A percentile compares a stretch with the other conserved stretches of the same genome.
phyloP scores from a whole-genome alignment of 495 filamentous ascomycete genomes.

The Aspergillus bridgeri region DNA sequence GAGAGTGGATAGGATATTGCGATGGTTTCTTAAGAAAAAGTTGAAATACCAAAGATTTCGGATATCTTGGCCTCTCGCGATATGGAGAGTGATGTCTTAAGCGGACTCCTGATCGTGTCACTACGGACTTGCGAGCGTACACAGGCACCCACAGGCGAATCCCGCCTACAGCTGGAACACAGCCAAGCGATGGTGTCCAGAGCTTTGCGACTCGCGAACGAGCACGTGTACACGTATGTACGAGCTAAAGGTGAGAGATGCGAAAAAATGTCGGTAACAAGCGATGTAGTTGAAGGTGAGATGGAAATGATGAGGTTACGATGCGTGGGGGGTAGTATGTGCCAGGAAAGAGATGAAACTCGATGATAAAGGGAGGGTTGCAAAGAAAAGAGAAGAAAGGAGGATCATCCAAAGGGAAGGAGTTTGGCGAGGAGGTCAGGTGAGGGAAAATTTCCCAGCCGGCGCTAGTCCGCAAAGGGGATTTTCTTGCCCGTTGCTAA shows the following conservation, averaged over 20 bases:
- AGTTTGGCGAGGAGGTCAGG: conserved; percentile 22
- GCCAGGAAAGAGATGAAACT: conserved; percentile 4
- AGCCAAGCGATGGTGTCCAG: conserved; percentile 39
- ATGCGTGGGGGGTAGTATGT: conserved; percentile 1
- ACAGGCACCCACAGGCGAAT: conserved; percentile 32
- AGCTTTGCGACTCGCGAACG: conserved; percentile 30
- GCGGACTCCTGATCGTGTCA: conserved; percentile 34
- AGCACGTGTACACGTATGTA: conserved; percentile 37
- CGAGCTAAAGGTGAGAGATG: conserved; percentile 29
- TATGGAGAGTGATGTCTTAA: conserved; percentile 20
- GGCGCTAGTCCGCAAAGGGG: not conserved
- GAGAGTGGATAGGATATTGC: conserved; percentile 10
- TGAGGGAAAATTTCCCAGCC: conserved; percentile 4
- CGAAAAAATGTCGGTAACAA: conserved; percentile 23
- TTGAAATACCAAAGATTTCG: conserved; percentile 7
- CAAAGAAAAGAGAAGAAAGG: conserved; percentile 17
- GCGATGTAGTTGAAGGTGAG: conserved; percentile 17
- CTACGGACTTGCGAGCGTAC: conserved; percentile 42
- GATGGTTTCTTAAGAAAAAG: conserved; percentile 16
- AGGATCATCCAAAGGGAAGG: conserved; percentile 14
- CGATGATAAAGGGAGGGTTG: conserved; percentile 7
- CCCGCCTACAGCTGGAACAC: conserved; percentile 48
- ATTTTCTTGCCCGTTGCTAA: too few relatives aligned
- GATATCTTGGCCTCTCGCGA: conserved; percentile 5
- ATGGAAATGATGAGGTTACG: conserved; percentile 19